These are phyloP conservation scores for Talaromyces amestolkiae DNA, from an alignment of 2,329 filamentous ascomycete species.

Conservation along the genomic window DNA sequence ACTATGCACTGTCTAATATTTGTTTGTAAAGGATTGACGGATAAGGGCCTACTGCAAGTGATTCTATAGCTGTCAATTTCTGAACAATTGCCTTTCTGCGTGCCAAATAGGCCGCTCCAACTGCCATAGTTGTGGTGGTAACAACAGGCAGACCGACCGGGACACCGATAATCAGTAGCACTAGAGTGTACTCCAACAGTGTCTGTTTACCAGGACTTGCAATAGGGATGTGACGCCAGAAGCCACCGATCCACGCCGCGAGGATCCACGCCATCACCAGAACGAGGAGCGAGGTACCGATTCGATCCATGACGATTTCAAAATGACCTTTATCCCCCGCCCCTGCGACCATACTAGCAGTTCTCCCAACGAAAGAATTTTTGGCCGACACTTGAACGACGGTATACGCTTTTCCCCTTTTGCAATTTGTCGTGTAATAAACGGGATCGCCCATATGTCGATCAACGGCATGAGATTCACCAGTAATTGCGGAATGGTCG, in stretches of 20 bases:
- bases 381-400: slow-evolving; percentile 66
- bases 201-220: slow-evolving; percentile 56
- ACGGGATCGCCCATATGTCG: slow-evolving; percentile 67
- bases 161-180: slow-evolving; percentile 75
- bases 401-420: slow-evolving; percentile 73
- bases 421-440: slow-evolving; percentile 79
- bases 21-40: background rate
- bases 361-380: slow-evolving; percentile 73
- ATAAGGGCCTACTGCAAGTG: slow-evolving; percentile 55
- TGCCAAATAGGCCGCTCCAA: slow-evolving; percentile 73
- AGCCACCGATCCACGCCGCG: slow-evolving; percentile 72
- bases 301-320: slow-evolving; percentile 80
- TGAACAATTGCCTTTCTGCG: slow-evolving; percentile 77
- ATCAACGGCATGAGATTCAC: slow-evolving; percentile 71
- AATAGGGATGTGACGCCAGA: slow-evolving; percentile 69
- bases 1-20: background rate
- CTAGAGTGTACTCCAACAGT: slow-evolving; percentile 66
- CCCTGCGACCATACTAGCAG: slow-evolving; percentile 69
- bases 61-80: slow-evolving; percentile 76
- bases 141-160: slow-evolving; percentile 77
- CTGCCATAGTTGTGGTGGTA: slow-evolving; percentile 73
- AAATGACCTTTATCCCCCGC: slow-evolving; percentile 75
- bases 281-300: slow-evolving; percentile 69
- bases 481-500: slow-evolving; percentile 78
- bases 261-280: slow-evolving; percentile 76